phyloP scores from a whole-genome alignment of 495 filamentous ascomycete species.

The Peziza echinospora region DNA sequence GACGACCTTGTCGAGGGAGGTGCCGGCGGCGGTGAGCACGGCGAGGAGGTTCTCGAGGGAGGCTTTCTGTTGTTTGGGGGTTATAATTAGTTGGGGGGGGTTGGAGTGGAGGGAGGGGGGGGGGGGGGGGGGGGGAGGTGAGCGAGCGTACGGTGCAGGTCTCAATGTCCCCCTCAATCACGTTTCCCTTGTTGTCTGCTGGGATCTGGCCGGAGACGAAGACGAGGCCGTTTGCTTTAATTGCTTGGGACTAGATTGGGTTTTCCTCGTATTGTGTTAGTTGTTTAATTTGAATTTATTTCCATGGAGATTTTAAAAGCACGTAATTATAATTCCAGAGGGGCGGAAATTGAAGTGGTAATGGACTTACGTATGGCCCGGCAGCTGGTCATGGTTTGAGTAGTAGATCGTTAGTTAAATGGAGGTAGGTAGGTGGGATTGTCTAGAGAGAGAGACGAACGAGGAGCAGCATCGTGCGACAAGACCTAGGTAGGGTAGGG shows the following conservation, averaged over 20 bases:
- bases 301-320: not conserved
- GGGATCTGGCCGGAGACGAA: constrained; percentile 92
- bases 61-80: constrained; percentile 9
- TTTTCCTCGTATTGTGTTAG: too few species aligned
- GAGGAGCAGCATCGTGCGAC: constrained; percentile 15
- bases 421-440: not conserved
- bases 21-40: constrained; percentile 43
- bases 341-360: not conserved
- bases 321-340: too few species aligned
- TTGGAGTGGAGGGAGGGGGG: not conserved
- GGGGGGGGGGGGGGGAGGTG: constrained; percentile 14
- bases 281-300: not conserved
- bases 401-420: not conserved
- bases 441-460: constrained; percentile 7
- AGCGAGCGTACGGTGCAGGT: constrained; percentile 21
- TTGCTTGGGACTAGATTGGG: constrained; percentile 53
- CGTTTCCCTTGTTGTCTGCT: constrained; percentile 48
- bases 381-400: constrained; percentile 9
- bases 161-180: constrained; percentile 54
- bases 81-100: constrained; percentile 1
- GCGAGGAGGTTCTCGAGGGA: constrained; percentile 38
- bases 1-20: constrained; percentile 39
- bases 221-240: constrained; percentile 59
- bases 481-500: constrained; percentile 10
- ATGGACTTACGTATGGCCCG: constrained; percentile 15